phyloP scores from a whole-genome alignment of 2,329 filamentous ascomycete genomes.

The Nothopassalora personata region DNA sequence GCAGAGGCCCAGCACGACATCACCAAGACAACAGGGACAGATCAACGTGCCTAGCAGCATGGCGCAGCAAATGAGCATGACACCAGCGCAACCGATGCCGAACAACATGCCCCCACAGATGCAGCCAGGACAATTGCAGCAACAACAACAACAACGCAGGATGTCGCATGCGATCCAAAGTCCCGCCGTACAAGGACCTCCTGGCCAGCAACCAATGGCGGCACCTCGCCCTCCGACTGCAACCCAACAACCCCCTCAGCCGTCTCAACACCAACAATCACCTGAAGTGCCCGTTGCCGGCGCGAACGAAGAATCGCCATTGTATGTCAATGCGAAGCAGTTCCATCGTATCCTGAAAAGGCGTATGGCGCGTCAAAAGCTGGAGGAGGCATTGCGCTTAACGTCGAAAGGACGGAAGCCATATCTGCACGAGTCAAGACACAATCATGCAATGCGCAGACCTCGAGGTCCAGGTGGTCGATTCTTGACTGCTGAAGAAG shows the following conservation, averaged over 20 bases:
- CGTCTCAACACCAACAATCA: conserved; percentile 56
- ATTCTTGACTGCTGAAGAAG: conserved; percentile 94
- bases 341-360: conserved; percentile 96
- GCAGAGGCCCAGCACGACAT: conserved; percentile 67
- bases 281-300: conserved; percentile 66
- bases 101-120: conserved; percentile 43
- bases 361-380: conserved; percentile 82
- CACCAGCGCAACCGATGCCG: conserved; percentile 54
- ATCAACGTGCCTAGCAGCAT: conserved; percentile 46
- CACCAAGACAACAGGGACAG: conserved; percentile 61
- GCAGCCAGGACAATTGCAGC: conserved; percentile 22
- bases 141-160: conserved; percentile 46
- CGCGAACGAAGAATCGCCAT: conserved; percentile 78
- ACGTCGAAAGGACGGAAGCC: conserved; percentile 95
- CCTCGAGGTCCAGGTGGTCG: conserved; percentile 89
- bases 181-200: conserved; percentile 47
- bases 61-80: conserved; percentile 46
- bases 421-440: conserved; percentile 92
- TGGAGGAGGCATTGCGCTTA: conserved; percentile 85
- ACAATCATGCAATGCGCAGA: conserved; percentile 96
- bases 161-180: conserved; percentile 72
- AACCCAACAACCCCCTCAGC: conserved; percentile 50
- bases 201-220: conserved; percentile 39
- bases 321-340: conserved; percentile 98
- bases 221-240: conserved; percentile 72